Conservation (phyloP, 306 rosid species). For the Quercus variabilis region DNA sequence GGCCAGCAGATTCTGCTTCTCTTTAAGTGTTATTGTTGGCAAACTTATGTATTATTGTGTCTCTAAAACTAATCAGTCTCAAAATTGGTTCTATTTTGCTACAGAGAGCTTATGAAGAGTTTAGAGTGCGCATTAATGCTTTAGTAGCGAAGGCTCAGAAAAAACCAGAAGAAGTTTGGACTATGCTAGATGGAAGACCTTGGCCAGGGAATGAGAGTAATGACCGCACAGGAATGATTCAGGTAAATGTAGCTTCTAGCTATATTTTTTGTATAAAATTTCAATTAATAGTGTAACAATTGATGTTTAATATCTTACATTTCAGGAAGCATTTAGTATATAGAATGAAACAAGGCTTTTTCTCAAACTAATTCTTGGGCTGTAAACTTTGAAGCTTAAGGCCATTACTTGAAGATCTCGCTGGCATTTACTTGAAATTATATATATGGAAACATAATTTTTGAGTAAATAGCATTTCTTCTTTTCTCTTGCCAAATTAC, state of each 20-base stretch:
- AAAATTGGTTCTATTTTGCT: conserved; percentile 11
- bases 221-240: conserved; percentile 99
- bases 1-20: too few relatives aligned
- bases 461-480: background rate
- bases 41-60: background rate
- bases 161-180: conserved; percentile 98
- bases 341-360: background rate
- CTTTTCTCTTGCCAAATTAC: background rate
- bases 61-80: conserved; percentile 10
- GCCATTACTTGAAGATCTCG: background rate
- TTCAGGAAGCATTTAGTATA: background rate
- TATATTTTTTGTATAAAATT: background rate
- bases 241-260: conserved; percentile 38
- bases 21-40: background rate
- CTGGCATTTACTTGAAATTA: background rate
- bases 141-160: conserved; percentile 92
- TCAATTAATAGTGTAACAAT: background rate
- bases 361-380: background rate
- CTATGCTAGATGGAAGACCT: conserved; percentile 91
- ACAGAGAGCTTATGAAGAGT: conserved; percentile 95
- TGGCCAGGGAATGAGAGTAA: conserved; percentile 96
- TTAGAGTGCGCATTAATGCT: conserved; percentile 78
- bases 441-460: background rate
- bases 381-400: background rate
- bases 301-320: background rate